Conservation (phyloP, 805 yeast genomes). For the Naumovozyma castellii region DNA sequence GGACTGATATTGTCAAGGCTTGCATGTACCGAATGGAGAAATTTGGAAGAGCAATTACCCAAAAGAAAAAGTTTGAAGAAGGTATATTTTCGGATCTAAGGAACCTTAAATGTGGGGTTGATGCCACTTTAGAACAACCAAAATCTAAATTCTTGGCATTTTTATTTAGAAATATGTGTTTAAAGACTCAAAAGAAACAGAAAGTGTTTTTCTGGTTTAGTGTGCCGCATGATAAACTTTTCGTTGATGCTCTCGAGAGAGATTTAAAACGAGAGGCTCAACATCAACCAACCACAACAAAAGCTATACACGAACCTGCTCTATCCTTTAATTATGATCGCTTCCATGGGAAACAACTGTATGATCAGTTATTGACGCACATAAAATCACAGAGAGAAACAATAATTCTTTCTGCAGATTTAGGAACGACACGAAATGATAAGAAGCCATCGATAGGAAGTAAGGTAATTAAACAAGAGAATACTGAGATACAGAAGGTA, state of each 20-base stretch:
- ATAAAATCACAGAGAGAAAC: constrained; percentile 1
- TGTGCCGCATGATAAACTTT: constrained; percentile 86
- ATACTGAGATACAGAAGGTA: no score
- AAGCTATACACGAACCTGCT: constrained; percentile 69
- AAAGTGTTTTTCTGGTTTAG: constrained; percentile 95
- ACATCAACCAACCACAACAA: constrained; percentile 60
- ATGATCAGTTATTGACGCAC: constrained; percentile 39
- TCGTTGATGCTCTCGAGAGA: constrained; percentile 88
- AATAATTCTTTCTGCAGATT: background rate
- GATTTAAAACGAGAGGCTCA: constrained; percentile 72
- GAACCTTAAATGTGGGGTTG: constrained; percentile 73
- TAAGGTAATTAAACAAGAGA: no score
- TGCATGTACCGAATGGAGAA: constrained; percentile 83
- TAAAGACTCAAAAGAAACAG: constrained; percentile 92
- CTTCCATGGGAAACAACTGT: constrained; percentile 32
- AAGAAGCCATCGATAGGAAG: background rate
- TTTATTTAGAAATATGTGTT: constrained; percentile 74
- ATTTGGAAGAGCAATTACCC: constrained; percentile 76
- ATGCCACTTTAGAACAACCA: constrained; percentile 82
- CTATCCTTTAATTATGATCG: constrained; percentile 61
- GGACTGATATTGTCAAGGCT: constrained; percentile 92
- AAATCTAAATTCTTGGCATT: constrained; percentile 77
- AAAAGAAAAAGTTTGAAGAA: constrained; percentile 91
- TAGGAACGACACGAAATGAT: background rate
- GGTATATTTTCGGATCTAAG: constrained; percentile 89